A percentile compares a stretch with the other conserved stretches of the same genome.
Evolutionary conservation across 768 basidiomycete genomes (phyloP).

Genomic region (Neoboletus subvelutipes): DNA sequence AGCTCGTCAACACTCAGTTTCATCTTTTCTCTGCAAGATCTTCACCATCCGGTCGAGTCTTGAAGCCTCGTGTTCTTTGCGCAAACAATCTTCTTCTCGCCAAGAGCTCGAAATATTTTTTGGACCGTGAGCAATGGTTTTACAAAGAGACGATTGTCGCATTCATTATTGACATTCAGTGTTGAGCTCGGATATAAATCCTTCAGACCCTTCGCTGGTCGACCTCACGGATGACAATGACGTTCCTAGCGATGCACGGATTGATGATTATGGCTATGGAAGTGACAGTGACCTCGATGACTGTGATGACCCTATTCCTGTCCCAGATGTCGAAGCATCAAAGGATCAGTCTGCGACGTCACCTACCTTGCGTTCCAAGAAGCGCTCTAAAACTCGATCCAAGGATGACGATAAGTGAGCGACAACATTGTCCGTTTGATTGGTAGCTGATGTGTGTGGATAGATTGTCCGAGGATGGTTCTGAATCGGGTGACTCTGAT

Average conservation of each 20-base stretch:
- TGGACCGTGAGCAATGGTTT: slow-evolving; percentile 18
- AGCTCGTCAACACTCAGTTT: slow-evolving; percentile 32
- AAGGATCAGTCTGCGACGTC: neutral
- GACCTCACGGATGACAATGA: slow-evolving; percentile 14
- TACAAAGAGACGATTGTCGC: neutral
- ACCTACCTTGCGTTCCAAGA: neutral
- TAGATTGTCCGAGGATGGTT: slow-evolving; percentile 15
- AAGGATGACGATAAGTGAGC: slow-evolving; percentile 14
- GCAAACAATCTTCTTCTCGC: slow-evolving; percentile 29
- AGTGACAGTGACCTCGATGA: slow-evolving; percentile 39
- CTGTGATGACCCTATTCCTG: slow-evolving; percentile 5
- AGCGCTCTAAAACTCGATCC: neutral
- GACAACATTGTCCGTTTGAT: neutral
- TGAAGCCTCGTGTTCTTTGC: slow-evolving; percentile 23
- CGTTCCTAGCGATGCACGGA: slow-evolving; percentile 4
- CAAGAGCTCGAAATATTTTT: slow-evolving; percentile 30
- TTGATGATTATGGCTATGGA: slow-evolving; percentile 31
- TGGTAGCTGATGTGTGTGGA: neutral
- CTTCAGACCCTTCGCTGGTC: slow-evolving; percentile 12
- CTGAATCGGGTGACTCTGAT: slow-evolving; percentile 15
- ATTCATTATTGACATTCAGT: slow-evolving; percentile 9
- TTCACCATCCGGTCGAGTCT: slow-evolving; percentile 4
- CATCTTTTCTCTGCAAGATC: slow-evolving; percentile 30
- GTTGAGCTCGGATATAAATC: slow-evolving; percentile 8
- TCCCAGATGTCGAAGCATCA: neutral